These are phyloP conservation scores for Letharia lupina DNA, from an alignment of 495 filamentous ascomycete genomes.

Conservation along the genomic window DNA sequence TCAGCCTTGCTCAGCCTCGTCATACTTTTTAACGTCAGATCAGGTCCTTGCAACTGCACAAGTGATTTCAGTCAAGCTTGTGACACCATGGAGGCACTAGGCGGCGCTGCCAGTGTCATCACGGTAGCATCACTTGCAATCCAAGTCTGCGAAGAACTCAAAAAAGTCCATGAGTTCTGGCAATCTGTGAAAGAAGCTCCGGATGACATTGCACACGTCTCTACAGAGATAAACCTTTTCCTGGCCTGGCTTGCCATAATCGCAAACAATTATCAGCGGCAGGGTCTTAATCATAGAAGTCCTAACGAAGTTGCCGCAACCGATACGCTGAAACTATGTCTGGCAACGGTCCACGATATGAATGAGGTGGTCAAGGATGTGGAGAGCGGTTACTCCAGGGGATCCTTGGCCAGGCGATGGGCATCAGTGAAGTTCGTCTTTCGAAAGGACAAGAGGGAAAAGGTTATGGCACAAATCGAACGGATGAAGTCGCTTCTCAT, in stretches of 20 bases:
- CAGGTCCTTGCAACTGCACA: too few relatives aligned
- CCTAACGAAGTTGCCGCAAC: background rate
- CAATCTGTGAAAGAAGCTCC: background rate
- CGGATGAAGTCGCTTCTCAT: background rate
- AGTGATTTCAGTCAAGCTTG: background rate
- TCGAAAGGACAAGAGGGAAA: background rate
- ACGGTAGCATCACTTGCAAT: background rate
- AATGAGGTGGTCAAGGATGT: background rate
- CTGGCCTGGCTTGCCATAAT: background rate
- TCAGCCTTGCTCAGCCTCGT: background rate
- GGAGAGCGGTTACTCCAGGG: background rate
- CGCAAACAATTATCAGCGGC: background rate
- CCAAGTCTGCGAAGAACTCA: background rate
- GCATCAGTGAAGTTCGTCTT: background rate
- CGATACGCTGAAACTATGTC: background rate
- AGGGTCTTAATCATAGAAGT: background rate
- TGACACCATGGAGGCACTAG: background rate
- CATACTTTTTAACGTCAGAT: background rate
- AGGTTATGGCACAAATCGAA: background rate
- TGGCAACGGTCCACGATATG: background rate
- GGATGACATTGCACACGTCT: background rate
- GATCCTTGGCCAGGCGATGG: background rate
- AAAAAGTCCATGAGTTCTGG: background rate
- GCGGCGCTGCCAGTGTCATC: background rate
- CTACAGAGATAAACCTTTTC: background rate